Conservation (phyloP, 768 basidiomycete species). For the Phaeolepiota aurea region DNA sequence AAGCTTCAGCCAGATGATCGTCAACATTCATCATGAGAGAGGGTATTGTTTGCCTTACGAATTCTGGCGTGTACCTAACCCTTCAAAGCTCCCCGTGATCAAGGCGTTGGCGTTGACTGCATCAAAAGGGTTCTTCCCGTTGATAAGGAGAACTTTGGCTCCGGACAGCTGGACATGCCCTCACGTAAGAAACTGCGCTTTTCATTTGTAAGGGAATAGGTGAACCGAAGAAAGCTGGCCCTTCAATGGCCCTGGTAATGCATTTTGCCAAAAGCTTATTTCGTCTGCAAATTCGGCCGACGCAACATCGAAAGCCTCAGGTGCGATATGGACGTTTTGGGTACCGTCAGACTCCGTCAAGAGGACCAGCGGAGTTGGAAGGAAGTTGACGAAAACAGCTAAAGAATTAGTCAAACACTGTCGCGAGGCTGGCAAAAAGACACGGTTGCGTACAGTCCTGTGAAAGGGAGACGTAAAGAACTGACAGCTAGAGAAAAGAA, state of each 20-base stretch:
- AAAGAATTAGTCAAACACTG: slow-evolving; percentile 1
- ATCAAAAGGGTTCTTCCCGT: slow-evolving; percentile 41
- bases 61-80: slow-evolving; percentile 40
- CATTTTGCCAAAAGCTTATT: slow-evolving; percentile 47
- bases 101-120: slow-evolving; percentile 46
- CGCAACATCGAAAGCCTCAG: slow-evolving; percentile 45
- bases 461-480: not conserved
- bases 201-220: not conserved
- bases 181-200: no score
- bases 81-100: slow-evolving; percentile 47
- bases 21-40: not conserved
- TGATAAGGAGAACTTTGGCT: slow-evolving; percentile 45
- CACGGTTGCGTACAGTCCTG: slow-evolving; percentile 36
- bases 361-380: slow-evolving; percentile 41
- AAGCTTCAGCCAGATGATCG: slow-evolving; percentile 17
- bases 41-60: slow-evolving; percentile 17
- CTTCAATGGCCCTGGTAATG: slow-evolving; percentile 36
- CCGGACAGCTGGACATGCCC: slow-evolving; percentile 30
- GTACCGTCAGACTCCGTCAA: slow-evolving; percentile 33
- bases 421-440: not conserved
- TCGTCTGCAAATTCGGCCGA: slow-evolving; percentile 46
- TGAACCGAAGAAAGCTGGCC: slow-evolving; percentile 39
- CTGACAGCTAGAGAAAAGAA: not conserved
- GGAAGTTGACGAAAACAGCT: slow-evolving; percentile 38
- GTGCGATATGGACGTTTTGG: slow-evolving; percentile 46